Conservation (phyloP, 139 green algal genomes). For the Closterium sp. region DNA sequence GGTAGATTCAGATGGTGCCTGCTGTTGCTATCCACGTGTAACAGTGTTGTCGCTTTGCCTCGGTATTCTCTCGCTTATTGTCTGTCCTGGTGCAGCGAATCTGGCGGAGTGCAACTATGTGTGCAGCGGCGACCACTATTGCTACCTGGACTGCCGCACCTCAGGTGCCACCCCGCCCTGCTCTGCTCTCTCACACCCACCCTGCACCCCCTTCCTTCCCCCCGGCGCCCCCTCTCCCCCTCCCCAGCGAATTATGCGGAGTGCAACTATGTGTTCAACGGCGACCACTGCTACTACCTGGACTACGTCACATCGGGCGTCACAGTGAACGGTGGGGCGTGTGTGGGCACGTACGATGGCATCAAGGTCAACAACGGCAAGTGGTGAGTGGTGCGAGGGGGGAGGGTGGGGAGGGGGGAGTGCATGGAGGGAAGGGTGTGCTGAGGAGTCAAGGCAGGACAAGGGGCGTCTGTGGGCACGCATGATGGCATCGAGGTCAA, state of each 20-base stretch:
- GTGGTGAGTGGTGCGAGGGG: neutral
- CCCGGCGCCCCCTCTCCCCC: neutral
- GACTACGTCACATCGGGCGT: neutral
- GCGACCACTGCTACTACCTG: neutral
- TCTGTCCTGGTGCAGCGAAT: neutral
- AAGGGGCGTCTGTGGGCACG: neutral
- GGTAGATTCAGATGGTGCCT: no score
- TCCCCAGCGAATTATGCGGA: neutral
- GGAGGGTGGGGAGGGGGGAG: neutral
- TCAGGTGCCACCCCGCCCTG: no score
- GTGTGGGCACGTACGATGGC: neutral
- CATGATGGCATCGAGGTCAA: neutral
- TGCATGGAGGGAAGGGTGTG: no score
- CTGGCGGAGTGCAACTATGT: neutral
- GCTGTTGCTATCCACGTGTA: no score
- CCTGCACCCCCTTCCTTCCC: no score
- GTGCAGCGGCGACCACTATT: neutral
- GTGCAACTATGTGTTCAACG: conserved; percentile 1
- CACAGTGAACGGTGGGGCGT: neutral
- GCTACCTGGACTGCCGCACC: neutral
- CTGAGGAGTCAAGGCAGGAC: neutral
- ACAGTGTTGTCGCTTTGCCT: no score
- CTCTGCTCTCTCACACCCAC: neutral
- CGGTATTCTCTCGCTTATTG: no score
- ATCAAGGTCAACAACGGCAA: conserved; percentile 9